Evolutionary conservation across 2,329 filamentous ascomycete genomes (phyloP).

Genomic region (Annulohypoxylon truncatum): DNA sequence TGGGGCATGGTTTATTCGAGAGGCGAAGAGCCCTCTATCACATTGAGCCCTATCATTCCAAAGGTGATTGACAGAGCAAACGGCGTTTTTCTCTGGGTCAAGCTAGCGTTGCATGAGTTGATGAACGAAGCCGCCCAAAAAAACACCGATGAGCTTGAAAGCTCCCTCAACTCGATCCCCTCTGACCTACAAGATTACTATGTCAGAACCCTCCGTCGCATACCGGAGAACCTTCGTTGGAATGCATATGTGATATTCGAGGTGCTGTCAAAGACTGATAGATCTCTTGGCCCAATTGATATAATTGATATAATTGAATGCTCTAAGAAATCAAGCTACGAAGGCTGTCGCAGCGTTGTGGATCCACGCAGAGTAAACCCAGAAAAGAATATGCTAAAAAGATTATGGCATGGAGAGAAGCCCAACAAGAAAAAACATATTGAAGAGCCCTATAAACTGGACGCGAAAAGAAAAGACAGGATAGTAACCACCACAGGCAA

Average conservation of each 20-base stretch:
- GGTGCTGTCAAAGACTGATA: neutral
- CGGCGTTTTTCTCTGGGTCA: constrained; percentile 39
- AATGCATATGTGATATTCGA: constrained; percentile 29
- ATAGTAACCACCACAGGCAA: neutral
- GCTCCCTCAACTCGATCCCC: constrained; percentile 18
- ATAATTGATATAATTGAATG: neutral
- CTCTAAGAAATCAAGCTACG: constrained; percentile 1
- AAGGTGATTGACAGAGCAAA: constrained; percentile 21
- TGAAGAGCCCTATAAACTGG: too few relatives aligned
- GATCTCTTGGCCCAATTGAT: neutral
- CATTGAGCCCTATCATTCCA: constrained; percentile 9
- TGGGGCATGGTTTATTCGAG: constrained; percentile 8
- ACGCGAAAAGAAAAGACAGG: neutral
- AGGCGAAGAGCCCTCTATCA: neutral
- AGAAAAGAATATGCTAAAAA: neutral
- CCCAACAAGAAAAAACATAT: too few relatives aligned
- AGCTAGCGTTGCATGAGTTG: constrained; percentile 29
- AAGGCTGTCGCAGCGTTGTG: neutral
- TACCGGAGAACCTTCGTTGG: constrained; percentile 15
- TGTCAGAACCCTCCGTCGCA: constrained; percentile 22
- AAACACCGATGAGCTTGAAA: neutral
- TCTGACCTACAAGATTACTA: constrained; percentile 32
- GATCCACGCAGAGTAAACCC: neutral
- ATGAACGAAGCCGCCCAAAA: constrained; percentile 9
- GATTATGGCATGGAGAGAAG: neutral